phyloP scores from a whole-genome alignment of 2,329 filamentous ascomycete species.

The Didymellaceae sp. region DNA sequence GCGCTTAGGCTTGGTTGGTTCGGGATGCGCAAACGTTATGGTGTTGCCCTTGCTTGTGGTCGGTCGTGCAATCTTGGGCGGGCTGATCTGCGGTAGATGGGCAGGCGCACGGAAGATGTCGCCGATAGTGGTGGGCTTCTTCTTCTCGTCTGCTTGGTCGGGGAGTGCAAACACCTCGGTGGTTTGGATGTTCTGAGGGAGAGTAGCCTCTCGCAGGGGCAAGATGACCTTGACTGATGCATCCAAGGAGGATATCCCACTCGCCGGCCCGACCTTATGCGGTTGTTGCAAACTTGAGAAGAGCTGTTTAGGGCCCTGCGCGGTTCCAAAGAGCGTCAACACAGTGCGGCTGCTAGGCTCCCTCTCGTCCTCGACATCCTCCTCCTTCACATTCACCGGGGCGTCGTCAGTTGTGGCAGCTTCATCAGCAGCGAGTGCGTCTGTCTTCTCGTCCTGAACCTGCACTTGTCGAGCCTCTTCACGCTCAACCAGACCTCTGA shows the following conservation, averaged over 20 bases:
- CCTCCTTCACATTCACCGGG: conserved; percentile 28
- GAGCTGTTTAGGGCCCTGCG: conserved; percentile 75
- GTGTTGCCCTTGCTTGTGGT: conserved; percentile 65
- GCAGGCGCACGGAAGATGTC: conserved; percentile 75
- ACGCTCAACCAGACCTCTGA: conserved; percentile 37
- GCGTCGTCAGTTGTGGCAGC: conserved; percentile 20
- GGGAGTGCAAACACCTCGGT: conserved; percentile 68
- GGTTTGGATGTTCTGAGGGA: conserved; percentile 77
- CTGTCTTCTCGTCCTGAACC: conserved; percentile 8
- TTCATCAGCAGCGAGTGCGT: conserved; percentile 16
- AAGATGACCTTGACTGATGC: conserved; percentile 53
- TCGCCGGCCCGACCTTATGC: conserved; percentile 45
- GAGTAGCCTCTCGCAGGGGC: conserved; percentile 66
- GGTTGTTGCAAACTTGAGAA: conserved; percentile 82
- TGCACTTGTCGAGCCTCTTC: conserved; percentile 35
- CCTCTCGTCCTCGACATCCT: conserved; percentile 31
- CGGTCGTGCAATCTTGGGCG: conserved; percentile 74
- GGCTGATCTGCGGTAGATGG: conserved; percentile 69
- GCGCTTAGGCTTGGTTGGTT: conserved; percentile 55
- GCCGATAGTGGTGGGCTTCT: conserved; percentile 70
- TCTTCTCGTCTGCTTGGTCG: conserved; percentile 53
- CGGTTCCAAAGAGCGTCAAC: conserved; percentile 78
- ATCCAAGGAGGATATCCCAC: conserved; percentile 46
- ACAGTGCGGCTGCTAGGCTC: conserved; percentile 61
- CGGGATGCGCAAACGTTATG: conserved; percentile 60